Base-by-base conservation (phyloP, 345 rosid genomes). In the Aurinia saxatilis region DNA sequence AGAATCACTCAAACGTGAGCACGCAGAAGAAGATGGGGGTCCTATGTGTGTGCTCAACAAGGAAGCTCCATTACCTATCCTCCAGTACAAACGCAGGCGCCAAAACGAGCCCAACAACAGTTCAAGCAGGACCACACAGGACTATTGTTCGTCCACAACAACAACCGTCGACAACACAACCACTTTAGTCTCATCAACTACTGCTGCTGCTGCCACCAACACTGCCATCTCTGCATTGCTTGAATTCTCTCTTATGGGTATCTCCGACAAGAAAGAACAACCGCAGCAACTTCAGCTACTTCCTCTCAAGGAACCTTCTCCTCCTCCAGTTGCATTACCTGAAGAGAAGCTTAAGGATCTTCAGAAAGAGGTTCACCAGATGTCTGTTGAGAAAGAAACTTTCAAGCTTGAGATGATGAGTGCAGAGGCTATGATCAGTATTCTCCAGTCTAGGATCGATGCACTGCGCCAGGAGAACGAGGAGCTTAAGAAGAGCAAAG, bases 371-470 rank as follows among this genome's bases (percentile, higher is more conserved):
- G 53, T 87, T 42, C 86, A 81, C 61, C 80, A 78, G 66, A 76
- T 84, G 57, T 79, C 95, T 5, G 83, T 82, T 4, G 95, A 87
- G 67, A 80, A 77, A 66, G 95, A 82, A 78, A 71, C 87, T 0
- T 41, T 87, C 73, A 86, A 76, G 75, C 84, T 89, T 17, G 90
- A 89, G 65, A 77, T 87, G 89, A 75, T 92, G 87, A 82, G 88
- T 57, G 87, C 88, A 21, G 86, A 83, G 31, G 79, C 96, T 9
- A 85, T 83, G 92, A 81, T 86, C 49, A 85, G 79, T 70, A 79
- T 83, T 67, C 96, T 88, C 46, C 91, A 83, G 47, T 76, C 93
- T 0, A 78, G 81, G 58, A 70, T 87, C 11, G 93, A 85, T 49
- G 65, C 40, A 4, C 71, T 92, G 65, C 75, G 49, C 68, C 78